Percentiles rank a stretch among this genome's conserved stretches.
Conservation (phyloP, 1,284 basidiomycete genomes). For the Rhodotorula mucilaginosa region DNA sequence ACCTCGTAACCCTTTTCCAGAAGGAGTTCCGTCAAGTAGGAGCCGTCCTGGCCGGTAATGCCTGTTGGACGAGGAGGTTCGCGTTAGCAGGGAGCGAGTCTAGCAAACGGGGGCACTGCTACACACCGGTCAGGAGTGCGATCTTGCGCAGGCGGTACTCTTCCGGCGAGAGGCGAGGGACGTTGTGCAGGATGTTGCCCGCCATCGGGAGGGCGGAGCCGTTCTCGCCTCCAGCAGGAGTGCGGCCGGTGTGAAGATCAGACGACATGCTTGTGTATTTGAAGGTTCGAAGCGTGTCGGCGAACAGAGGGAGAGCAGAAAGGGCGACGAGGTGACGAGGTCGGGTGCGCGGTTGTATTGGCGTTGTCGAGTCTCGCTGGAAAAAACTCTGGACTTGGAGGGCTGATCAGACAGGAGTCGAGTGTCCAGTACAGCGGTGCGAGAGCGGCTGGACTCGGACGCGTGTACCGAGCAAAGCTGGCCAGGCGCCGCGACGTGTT, state of each 20-base stretch:
- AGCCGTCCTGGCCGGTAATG: constrained; percentile 88
- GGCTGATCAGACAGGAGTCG: too few species aligned
- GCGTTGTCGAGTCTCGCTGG: too few species aligned
- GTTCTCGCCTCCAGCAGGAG: not conserved
- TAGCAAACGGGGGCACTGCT: not conserved
- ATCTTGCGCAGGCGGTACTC: constrained; percentile 82
- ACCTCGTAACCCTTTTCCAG: constrained; percentile 84
- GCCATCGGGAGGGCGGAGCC: constrained; percentile 16
- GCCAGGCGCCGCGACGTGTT: too few species aligned
- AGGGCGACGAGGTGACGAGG: too few species aligned
- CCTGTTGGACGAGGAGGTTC: constrained; percentile 54
- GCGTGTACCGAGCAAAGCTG: too few species aligned
- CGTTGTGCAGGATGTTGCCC: constrained; percentile 19
- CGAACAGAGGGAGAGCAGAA: too few species aligned
- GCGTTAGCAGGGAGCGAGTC: not conserved
- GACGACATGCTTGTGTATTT: not conserved
- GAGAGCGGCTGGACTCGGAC: too few species aligned
- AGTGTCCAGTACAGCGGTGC: too few species aligned
- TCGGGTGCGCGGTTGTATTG: too few species aligned
- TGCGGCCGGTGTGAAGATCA: not conserved
- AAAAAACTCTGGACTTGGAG: too few species aligned
- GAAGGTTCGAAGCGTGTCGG: too few species aligned
- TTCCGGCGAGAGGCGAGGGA: constrained; percentile 52
- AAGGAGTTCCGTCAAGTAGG: constrained; percentile 81
- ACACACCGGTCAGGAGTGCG: constrained; percentile 74